A percentile compares a stretch with the other conserved stretches of the same genome.
Evolutionary conservation across 2,329 filamentous ascomycete species (phyloP).

Genomic region (Alternaria consortialis): DNA sequence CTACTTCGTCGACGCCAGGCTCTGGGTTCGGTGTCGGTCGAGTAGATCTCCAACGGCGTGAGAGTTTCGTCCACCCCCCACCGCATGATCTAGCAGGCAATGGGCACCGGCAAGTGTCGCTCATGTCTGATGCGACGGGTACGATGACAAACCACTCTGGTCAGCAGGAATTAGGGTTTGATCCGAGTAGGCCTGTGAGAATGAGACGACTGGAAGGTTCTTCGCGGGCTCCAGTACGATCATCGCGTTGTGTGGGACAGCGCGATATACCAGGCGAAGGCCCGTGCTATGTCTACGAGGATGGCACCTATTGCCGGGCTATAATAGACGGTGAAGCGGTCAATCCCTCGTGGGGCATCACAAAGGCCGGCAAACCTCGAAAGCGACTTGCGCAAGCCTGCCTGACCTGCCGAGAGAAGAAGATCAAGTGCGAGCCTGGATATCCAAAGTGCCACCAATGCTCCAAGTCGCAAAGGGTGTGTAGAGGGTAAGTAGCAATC

Average conservation of each 20-base stretch:
- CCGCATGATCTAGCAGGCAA: slow-evolving; percentile 33
- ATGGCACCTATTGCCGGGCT: slow-evolving; percentile 82
- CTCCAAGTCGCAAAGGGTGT: slow-evolving; percentile 86
- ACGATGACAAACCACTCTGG: slow-evolving; percentile 25
- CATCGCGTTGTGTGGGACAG: slow-evolving; percentile 49
- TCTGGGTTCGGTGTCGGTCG: slow-evolving; percentile 32
- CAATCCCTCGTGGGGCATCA: slow-evolving; percentile 92
- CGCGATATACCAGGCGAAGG: slow-evolving; percentile 78
- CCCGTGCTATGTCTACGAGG: slow-evolving; percentile 85
- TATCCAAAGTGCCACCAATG: slow-evolving; percentile 89
- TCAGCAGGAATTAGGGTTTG: slow-evolving; percentile 43
- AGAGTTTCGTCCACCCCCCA: slow-evolving; percentile 31
- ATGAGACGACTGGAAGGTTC: slow-evolving; percentile 45
- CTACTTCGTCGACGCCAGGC: slow-evolving; percentile 34
- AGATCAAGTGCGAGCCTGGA: slow-evolving; percentile 95
- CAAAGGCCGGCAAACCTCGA: slow-evolving; percentile 90
- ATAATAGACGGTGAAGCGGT: slow-evolving; percentile 86
- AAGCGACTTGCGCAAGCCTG: slow-evolving; percentile 94
- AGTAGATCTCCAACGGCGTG: slow-evolving; percentile 35
- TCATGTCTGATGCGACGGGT: slow-evolving; percentile 34
- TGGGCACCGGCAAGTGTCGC: slow-evolving; percentile 36
- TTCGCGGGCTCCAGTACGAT: slow-evolving; percentile 43
- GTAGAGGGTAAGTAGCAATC: slow-evolving; percentile 67
- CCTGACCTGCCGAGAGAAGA: slow-evolving; percentile 92
- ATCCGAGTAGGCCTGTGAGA: slow-evolving; percentile 39